Evolutionary conservation across 805 yeast genomes (phyloP), one percentile per base, ranked within the genome.

Genomic region (Cyberlindnera xishuangbannaensis): DNA sequence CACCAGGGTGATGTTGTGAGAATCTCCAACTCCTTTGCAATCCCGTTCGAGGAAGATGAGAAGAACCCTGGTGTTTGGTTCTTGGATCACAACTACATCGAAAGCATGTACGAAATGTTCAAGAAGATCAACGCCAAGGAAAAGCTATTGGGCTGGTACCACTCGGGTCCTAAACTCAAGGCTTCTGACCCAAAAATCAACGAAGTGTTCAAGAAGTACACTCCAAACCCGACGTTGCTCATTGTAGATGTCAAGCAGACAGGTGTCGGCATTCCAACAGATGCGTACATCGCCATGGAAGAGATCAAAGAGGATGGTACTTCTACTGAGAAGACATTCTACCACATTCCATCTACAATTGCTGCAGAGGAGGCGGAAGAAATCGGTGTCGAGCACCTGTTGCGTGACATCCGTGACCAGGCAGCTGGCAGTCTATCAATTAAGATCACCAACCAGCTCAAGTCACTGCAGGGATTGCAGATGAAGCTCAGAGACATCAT

Each of bases 351-450:
- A 9, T 84, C 96, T 11, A 68, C 75, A 18, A 86, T 94, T 44
- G 90, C 84, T 56, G 99, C 99, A 4, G 98, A 92, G 56, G 99
- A 92, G 57, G 98, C 98, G 8, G 99, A 92, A 62, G 99, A 92
- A 61, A 92, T 92, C 47, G 99, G 98, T 42, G 99, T 92, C 11
- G 99, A 92, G 59, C 99, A 92, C 58, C 63, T 92, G 40, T 63
- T 92, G 40, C 78, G 97, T 53, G 98, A 92, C 53, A 86, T 87
- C 16, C 76, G 97, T 51, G 97, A 90, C 55, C 96, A 88, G 50
- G 96, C 97, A 8, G 94, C 95, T 11, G 98, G 98, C 8, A 81
- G 81, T 30, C 71, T 92, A 39, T 80, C 97, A 3, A 75, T 88
- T 33, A 77, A 81, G 54, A 77, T 92, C 34, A 87, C 97, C 12